Evolutionary conservation across 1,284 basidiomycete genomes (phyloP).

Genomic region (Cryptococcus amylolentus): DNA sequence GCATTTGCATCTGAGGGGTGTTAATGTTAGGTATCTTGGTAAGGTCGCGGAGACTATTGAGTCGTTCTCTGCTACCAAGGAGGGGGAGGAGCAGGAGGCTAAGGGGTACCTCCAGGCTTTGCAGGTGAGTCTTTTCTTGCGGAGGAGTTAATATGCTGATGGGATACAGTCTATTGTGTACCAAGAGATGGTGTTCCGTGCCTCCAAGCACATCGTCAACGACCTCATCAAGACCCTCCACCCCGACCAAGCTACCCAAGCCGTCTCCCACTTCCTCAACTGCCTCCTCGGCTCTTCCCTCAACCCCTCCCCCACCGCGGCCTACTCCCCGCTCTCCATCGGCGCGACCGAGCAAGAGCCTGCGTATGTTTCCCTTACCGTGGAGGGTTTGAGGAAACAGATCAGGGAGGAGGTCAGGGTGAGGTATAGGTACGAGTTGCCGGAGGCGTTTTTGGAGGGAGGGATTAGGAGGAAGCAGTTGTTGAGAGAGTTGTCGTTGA

Average conservation of each 20-base stretch:
- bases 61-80: constrained; percentile 44
- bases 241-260: constrained; percentile 47
- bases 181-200: constrained; percentile 59
- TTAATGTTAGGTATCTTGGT: constrained; percentile 60
- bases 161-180: constrained; percentile 41
- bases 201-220: constrained; percentile 56
- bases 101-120: constrained; percentile 43
- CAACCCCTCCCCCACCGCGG: constrained; percentile 50
- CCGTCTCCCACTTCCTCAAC: constrained; percentile 59
- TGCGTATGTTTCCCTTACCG: constrained; percentile 53
- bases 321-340: constrained; percentile 44
- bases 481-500: constrained; percentile 54
- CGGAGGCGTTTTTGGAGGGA: constrained; percentile 44
- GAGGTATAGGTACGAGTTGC: constrained; percentile 55
- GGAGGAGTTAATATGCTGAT: constrained; percentile 21
- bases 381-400: constrained; percentile 49
- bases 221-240: constrained; percentile 45
- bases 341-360: constrained; percentile 30
- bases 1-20: constrained; percentile 55
- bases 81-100: constrained; percentile 27
- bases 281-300: constrained; percentile 54
- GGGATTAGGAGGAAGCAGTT: constrained; percentile 51
- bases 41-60: constrained; percentile 49
- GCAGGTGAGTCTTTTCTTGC: constrained; percentile 26
- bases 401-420: constrained; percentile 50